phyloP scores from a whole-genome alignment of 164 flowering plant species.

The Euptelea pleiosperma region DNA sequence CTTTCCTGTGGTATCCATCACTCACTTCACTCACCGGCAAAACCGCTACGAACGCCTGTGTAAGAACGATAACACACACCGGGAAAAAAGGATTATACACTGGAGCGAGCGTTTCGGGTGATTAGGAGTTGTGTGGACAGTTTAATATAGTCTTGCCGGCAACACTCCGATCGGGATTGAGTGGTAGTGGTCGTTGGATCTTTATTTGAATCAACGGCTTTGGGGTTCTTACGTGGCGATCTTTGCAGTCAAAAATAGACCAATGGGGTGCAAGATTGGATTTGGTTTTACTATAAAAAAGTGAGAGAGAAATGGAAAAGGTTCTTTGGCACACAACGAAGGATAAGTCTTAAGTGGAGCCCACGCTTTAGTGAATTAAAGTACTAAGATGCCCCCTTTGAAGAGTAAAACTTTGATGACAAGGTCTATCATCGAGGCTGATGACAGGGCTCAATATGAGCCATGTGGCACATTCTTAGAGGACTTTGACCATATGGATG shows the following conservation, averaged over 20 bases:
- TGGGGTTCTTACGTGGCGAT: not conserved
- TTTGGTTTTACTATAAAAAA: no score
- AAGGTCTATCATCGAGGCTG: no score
- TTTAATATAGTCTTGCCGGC: constrained; percentile 3
- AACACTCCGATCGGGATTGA: not conserved
- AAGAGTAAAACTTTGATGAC: no score
- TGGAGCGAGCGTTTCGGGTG: not conserved
- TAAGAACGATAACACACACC: not conserved
- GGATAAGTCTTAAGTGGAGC: no score
- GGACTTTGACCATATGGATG: no score
- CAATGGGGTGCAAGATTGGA: constrained; percentile 6
- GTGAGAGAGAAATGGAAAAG: no score
- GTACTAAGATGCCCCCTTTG: no score
- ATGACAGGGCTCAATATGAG: no score
- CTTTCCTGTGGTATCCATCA: constrained; percentile 27
- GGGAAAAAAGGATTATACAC: not conserved
- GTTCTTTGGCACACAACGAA: no score
- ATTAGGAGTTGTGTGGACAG: not conserved
- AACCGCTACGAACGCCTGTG: not conserved
- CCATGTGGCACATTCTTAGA: no score
- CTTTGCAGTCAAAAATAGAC: not conserved
- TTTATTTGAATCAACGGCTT: constrained; percentile 11
- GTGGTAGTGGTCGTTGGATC: constrained; percentile 7
- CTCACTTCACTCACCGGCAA: not conserved
- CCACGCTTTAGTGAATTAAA: no score